Evolutionary conservation across 2,329 filamentous ascomycete species (phyloP).

Genomic region (Capronia epimyces): DNA sequence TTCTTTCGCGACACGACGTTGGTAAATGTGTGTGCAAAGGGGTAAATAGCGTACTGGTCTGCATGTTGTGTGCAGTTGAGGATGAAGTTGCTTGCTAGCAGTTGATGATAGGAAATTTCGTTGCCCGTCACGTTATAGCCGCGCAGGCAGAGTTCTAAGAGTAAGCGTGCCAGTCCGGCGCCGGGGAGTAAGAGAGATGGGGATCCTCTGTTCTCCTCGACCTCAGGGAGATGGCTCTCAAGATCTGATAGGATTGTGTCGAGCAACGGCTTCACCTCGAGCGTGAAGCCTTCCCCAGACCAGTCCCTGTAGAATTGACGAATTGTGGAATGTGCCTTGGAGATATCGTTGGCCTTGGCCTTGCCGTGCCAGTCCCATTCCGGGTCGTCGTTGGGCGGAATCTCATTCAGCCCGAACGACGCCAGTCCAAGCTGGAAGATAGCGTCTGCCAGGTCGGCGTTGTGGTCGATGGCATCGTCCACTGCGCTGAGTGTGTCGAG

Average conservation of each 20-base stretch:
- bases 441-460: conserved; percentile 72
- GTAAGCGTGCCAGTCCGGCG: conserved; percentile 78
- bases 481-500: conserved; percentile 71
- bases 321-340: conserved; percentile 87
- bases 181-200: conserved; percentile 77
- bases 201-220: background rate
- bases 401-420: conserved; percentile 52
- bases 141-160: conserved; percentile 73
- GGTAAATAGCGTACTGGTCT: conserved; percentile 67
- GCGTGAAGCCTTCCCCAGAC: conserved; percentile 64
- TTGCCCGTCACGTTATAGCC: conserved; percentile 82
- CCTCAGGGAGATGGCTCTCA: conserved; percentile 40
- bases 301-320: conserved; percentile 95
- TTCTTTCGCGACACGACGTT: conserved; percentile 70
- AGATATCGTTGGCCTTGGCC: conserved; percentile 68
- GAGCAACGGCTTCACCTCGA: conserved; percentile 73
- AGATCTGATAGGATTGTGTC: conserved; percentile 66
- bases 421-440: conserved; percentile 65
- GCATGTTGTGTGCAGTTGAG: conserved; percentile 51
- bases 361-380: conserved; percentile 61
- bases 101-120: conserved; percentile 93
- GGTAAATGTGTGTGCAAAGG: conserved; percentile 82
- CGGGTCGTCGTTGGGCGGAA: conserved; percentile 34
- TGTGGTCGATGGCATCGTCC: conserved; percentile 82
- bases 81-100: conserved; percentile 69